Conservation (phyloP, 2,329 filamentous ascomycete species). For the Aspergillus sp. region DNA sequence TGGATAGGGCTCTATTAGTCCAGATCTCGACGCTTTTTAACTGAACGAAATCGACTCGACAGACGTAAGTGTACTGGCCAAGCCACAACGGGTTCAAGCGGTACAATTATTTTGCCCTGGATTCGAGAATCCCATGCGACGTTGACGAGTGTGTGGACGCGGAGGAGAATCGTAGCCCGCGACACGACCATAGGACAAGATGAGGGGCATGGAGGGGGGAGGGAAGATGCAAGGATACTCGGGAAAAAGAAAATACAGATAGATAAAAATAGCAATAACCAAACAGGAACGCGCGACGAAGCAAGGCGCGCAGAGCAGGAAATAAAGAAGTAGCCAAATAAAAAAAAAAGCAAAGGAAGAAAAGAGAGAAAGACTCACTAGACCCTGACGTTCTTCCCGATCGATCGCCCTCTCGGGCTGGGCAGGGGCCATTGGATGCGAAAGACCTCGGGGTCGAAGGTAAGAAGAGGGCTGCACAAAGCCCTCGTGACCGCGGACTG, state of each 20-base stretch:
- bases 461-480: slow-evolving; percentile 52
- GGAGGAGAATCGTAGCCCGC: not conserved
- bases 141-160: not conserved
- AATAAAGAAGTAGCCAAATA: not conserved
- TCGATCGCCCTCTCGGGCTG: slow-evolving; percentile 48
- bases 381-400: slow-evolving; percentile 49
- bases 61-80: not conserved
- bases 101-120: not conserved
- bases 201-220: not conserved
- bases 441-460: slow-evolving; percentile 41
- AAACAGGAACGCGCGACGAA: not conserved
- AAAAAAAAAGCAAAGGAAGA: slow-evolving; percentile 8
- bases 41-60: slow-evolving; percentile 3
- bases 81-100: not conserved
- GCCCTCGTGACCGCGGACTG: slow-evolving; percentile 41
- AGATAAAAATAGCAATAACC: not conserved
- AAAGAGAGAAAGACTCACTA: slow-evolving; percentile 39
- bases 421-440: slow-evolving; percentile 42
- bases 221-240: not conserved
- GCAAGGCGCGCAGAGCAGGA: slow-evolving; percentile 2
- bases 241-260: not conserved
- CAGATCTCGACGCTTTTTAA: slow-evolving; percentile 13
- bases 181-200: not conserved
- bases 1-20: slow-evolving; percentile 26
- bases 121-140: not conserved